Evolutionary conservation across 331 rosid species (phyloP).

Genomic region (Rosa hybrid): DNA sequence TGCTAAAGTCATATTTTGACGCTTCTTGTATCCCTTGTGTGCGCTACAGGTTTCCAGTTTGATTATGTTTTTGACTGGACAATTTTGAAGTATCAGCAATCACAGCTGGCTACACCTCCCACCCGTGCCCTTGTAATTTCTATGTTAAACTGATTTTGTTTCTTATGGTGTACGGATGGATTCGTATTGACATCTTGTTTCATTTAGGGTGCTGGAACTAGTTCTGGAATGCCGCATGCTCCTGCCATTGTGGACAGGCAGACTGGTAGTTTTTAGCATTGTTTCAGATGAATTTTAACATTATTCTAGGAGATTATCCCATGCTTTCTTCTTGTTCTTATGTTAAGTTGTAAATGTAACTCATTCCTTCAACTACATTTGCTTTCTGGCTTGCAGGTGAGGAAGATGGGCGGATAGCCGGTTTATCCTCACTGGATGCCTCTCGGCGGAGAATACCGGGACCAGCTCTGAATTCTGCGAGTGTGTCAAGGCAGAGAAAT

Average conservation of each 20-base stretch:
- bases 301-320: neutral
- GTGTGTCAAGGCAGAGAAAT: slow-evolving; percentile 47
- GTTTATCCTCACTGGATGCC: slow-evolving; percentile 71
- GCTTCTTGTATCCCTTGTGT: slow-evolving; percentile 2
- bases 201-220: slow-evolving; percentile 81
- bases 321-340: neutral
- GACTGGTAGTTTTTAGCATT: slow-evolving; percentile 51
- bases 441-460: slow-evolving; percentile 75
- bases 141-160: slow-evolving; percentile 1
- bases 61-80: slow-evolving; percentile 99
- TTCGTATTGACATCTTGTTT: slow-evolving; percentile 17
- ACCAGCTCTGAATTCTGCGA: slow-evolving; percentile 58
- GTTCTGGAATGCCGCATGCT: slow-evolving; percentile 83
- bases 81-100: slow-evolving; percentile 96
- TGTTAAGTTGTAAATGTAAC: slow-evolving; percentile 3
- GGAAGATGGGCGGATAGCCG: slow-evolving; percentile 80
- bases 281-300: slow-evolving; percentile 6
- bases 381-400: slow-evolving; percentile 42
- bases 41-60: slow-evolving; percentile 83
- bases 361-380: slow-evolving; percentile 11
- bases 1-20: slow-evolving; percentile 4
- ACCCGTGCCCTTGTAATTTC: slow-evolving; percentile 63
- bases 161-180: slow-evolving; percentile 17
- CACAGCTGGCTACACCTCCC: slow-evolving; percentile 92
- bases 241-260: slow-evolving; percentile 67